phyloP scores from a whole-genome alignment of 2,329 filamentous ascomycete species.

The Stagonosporopsis rhizophila region DNA sequence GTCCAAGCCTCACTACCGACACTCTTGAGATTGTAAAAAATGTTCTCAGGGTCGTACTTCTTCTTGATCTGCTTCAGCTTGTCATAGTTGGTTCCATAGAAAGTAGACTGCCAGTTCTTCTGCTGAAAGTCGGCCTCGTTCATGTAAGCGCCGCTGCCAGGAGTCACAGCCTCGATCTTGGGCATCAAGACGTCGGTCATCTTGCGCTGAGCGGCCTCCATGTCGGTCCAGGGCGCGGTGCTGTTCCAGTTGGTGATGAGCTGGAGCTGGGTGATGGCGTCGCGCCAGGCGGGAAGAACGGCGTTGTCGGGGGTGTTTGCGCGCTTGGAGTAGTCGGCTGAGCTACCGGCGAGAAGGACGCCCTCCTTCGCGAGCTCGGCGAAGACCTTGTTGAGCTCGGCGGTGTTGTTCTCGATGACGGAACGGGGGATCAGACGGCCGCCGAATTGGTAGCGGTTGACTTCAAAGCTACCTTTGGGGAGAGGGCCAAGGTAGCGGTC shows the following conservation, averaged over 20 bases:
- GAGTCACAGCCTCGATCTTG: slow-evolving; percentile 29
- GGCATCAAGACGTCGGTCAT: slow-evolving; percentile 37
- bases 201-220: slow-evolving; percentile 18
- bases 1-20: slow-evolving; percentile 31
- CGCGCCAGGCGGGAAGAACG: slow-evolving; percentile 36
- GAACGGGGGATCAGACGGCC: slow-evolving; percentile 29
- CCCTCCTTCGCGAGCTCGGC: slow-evolving; percentile 22
- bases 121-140: slow-evolving; percentile 41
- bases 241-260: slow-evolving; percentile 32
- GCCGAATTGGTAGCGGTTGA: slow-evolving; percentile 31
- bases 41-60: slow-evolving; percentile 26
- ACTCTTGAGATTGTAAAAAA: slow-evolving; percentile 31
- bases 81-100: slow-evolving; percentile 65
- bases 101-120: slow-evolving; percentile 32
- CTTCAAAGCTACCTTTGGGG: slow-evolving; percentile 30
- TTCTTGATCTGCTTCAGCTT: slow-evolving; percentile 36
- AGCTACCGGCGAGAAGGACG: slow-evolving; percentile 27
- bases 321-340: slow-evolving; percentile 26
- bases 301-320: slow-evolving; percentile 24
- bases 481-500: slow-evolving; percentile 36
- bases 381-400: slow-evolving; percentile 23
- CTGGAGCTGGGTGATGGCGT: slow-evolving; percentile 27
- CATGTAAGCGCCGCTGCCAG: slow-evolving; percentile 37
- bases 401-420: slow-evolving; percentile 26
- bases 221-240: slow-evolving; percentile 19